Percentiles rank a stretch among this genome's conserved stretches.
phyloP scores from a whole-genome alignment of 2,329 filamentous ascomycete species.

The Fusarium camptoceras region DNA sequence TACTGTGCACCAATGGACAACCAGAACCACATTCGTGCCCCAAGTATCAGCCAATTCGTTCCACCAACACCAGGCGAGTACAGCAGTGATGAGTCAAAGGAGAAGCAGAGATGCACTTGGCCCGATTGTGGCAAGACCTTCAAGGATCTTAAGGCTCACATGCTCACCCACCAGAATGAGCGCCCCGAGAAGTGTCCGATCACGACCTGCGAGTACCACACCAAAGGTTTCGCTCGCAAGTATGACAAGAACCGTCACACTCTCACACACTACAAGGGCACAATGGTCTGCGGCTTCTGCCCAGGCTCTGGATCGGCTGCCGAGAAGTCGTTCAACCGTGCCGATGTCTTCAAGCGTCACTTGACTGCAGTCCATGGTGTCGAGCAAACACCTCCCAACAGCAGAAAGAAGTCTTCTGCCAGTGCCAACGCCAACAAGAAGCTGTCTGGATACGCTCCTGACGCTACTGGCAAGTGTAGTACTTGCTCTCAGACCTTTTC shows the following conservation, averaged over 20 bases:
- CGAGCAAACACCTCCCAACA: conserved; percentile 92
- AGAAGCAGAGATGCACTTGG: conserved; percentile 80
- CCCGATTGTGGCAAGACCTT: conserved; percentile 87
- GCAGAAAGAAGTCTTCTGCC: conserved; percentile 74
- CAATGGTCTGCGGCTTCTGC: conserved; percentile 96
- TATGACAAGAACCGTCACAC: conserved; percentile 98
- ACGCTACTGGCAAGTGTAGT: conserved; percentile 93
- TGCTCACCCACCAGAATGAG: conserved; percentile 92
- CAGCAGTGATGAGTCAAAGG: conserved; percentile 73
- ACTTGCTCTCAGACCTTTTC: conserved; percentile 91
- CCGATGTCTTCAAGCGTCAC: conserved; percentile 96
- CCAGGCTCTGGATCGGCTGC: conserved; percentile 87
- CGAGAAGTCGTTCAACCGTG: conserved; percentile 95
- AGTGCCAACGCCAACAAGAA: conserved; percentile 67
- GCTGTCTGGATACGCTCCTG: conserved; percentile 76
- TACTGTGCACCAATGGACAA: conserved; percentile 60
- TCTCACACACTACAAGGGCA: conserved; percentile 95
- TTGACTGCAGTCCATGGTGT: conserved; percentile 91
- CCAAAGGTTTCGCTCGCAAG: conserved; percentile 92
- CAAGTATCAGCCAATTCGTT: conserved; percentile 76
- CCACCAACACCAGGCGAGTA: conserved; percentile 70
- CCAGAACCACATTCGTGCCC: conserved; percentile 65
- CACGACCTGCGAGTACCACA: conserved; percentile 88
- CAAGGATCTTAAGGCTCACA: conserved; percentile 93
- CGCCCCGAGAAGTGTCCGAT: conserved; percentile 96